phyloP scores from a whole-genome alignment of 345 rosid genomes.

The Pelargonium nanum region DNA sequence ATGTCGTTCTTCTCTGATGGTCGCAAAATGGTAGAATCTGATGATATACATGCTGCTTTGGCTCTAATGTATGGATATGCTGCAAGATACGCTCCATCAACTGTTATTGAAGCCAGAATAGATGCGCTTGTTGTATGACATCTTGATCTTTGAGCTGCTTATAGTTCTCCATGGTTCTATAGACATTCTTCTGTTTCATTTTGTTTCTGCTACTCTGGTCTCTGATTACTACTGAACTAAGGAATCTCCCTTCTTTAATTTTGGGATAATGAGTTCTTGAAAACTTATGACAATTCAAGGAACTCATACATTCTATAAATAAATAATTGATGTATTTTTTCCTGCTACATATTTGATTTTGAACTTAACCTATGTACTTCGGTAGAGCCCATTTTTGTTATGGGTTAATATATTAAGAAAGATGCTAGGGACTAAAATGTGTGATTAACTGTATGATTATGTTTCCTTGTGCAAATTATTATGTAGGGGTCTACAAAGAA shows the following conservation, averaged over 20 bases:
- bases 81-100: conserved; percentile 93
- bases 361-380: no score
- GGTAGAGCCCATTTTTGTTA: not conserved
- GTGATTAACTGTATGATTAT: not conserved
- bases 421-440: not conserved
- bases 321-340: no score
- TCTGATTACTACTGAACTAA: not conserved
- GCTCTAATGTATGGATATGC: conserved; percentile 99
- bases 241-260: not conserved
- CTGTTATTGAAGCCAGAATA: conserved; percentile 95
- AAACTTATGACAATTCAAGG: no score
- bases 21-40: conserved; percentile 71
- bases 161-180: conserved; percentile 10
- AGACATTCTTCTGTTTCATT: not conserved
- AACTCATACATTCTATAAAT: not conserved
- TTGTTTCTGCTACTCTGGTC: not conserved
- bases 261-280: not conserved
- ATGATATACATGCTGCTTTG: conserved; percentile 97
- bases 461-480: not conserved
- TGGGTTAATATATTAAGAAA: not conserved
- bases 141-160: conserved; percentile 10
- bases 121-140: conserved; percentile 87
- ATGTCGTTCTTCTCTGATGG: conserved; percentile 71
- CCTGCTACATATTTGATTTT: no score
- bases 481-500: not conserved